These are phyloP conservation scores for Cucurbita ficifolia DNA, from an alignment of 306 rosid species.

Conservation along the genomic window DNA sequence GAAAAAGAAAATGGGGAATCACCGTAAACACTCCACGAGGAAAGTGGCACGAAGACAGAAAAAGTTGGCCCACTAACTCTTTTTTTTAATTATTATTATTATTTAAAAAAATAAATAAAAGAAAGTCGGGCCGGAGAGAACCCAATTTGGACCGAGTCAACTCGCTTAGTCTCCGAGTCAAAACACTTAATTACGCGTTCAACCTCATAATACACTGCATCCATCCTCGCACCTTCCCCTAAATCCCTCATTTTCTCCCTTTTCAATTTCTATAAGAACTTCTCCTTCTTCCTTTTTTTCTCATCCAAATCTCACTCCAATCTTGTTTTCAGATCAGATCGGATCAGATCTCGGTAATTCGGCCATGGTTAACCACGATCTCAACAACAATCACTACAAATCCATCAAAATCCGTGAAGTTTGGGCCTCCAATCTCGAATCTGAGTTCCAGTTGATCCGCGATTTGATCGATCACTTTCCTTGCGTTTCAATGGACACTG, in stretches of 20 bases:
- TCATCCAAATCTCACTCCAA: background rate
- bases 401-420: conserved; percentile 46
- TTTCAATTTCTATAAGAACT: background rate
- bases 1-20: no score
- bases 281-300: background rate
- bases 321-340: background rate
- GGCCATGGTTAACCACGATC: background rate
- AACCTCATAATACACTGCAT: background rate
- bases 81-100: no score
- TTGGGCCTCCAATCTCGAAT: conserved; percentile 47
- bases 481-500: conserved; percentile 65
- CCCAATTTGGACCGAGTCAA: conserved; percentile 1
- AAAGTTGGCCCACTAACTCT: background rate
- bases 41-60: background rate
- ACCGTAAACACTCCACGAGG: background rate
- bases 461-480: conserved; percentile 25
- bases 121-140: background rate
- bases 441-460: conserved; percentile 31
- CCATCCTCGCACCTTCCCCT: background rate
- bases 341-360: background rate
- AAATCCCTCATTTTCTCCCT: background rate
- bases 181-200: background rate
- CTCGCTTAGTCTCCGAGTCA: background rate
- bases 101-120: background rate
- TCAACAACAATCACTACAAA: background rate